Evolutionary conservation across 805 yeast genomes (phyloP).

Genomic region (Wickerhamiella brachini): DNA sequence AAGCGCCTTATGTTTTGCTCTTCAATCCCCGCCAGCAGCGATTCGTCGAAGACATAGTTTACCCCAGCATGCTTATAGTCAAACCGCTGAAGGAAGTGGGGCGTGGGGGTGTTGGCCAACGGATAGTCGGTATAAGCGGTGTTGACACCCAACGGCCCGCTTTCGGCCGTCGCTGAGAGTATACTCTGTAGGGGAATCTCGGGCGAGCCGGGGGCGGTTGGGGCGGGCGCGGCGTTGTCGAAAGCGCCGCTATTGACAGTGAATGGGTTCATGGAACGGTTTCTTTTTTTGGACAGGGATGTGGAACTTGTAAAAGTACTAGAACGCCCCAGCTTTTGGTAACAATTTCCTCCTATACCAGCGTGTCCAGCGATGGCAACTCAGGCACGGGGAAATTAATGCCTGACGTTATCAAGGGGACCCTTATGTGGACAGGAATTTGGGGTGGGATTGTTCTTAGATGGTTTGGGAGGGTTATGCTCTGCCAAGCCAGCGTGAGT

Average conservation of each 20-base stretch:
- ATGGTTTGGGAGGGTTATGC: neutral
- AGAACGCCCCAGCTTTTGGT: neutral
- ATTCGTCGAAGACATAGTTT: slow-evolving; percentile 19
- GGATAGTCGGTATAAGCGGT: slow-evolving; percentile 12
- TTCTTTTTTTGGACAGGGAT: neutral
- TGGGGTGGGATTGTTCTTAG: neutral
- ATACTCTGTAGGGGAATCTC: neutral
- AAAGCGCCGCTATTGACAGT: neutral
- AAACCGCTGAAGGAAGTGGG: slow-evolving; percentile 21
- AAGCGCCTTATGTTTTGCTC: neutral
- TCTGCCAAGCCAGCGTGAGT: no score
- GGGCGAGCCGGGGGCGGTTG: neutral
- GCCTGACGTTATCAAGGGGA: neutral
- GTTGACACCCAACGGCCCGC: no score
- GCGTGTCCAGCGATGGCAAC: neutral
- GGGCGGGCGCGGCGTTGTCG: neutral
- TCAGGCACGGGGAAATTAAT: neutral
- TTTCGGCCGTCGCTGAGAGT: neutral
- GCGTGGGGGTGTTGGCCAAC: slow-evolving; percentile 23
- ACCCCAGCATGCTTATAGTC: slow-evolving; percentile 19
- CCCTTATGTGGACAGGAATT: neutral
- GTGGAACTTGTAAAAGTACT: neutral
- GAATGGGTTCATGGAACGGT: neutral
- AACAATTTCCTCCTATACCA: neutral
- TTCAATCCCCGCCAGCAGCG: neutral